Evolutionary conservation across 2,329 filamentous ascomycete genomes (phyloP).

Genomic region (Pestalotiopsis sp.): DNA sequence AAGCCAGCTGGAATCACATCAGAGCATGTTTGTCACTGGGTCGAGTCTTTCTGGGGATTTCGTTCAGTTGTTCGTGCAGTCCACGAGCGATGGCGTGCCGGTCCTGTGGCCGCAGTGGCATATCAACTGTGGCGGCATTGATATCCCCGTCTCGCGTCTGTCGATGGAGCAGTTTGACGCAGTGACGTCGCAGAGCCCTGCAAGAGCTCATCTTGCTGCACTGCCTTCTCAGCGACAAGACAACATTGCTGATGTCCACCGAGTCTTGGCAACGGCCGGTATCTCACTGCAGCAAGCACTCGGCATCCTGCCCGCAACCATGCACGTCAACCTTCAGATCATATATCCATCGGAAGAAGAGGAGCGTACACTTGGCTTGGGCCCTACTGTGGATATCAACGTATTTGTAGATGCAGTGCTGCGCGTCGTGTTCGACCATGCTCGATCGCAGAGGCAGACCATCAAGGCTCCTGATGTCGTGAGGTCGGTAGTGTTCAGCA

Average conservation of each 20-base stretch:
- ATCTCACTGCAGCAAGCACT: constrained; percentile 80
- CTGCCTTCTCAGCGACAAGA: constrained; percentile 50
- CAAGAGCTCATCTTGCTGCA: constrained; percentile 44
- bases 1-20: constrained; percentile 84
- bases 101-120: constrained; percentile 89
- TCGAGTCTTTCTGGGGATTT: constrained; percentile 97
- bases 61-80: constrained; percentile 86
- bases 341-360: constrained; percentile 80
- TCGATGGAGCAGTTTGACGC: constrained; percentile 72
- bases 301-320: constrained; percentile 70
- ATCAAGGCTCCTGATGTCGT: constrained; percentile 71
- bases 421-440: constrained; percentile 87
- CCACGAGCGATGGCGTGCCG: constrained; percentile 84
- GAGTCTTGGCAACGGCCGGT: constrained; percentile 73
- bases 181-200: constrained; percentile 47
- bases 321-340: constrained; percentile 91
- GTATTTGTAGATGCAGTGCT: constrained; percentile 82
- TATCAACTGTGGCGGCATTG: constrained; percentile 72
- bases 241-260: constrained; percentile 69
- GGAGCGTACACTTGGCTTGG: constrained; percentile 69
- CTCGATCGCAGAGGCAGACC: constrained; percentile 65
- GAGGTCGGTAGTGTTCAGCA: constrained; percentile 90
- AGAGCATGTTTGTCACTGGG: constrained; percentile 86
- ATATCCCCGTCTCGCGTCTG: constrained; percentile 80
- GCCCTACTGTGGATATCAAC: constrained; percentile 82